Conservation (phyloP, 306 rosid genomes). For the Bauhinia variegata region DNA sequence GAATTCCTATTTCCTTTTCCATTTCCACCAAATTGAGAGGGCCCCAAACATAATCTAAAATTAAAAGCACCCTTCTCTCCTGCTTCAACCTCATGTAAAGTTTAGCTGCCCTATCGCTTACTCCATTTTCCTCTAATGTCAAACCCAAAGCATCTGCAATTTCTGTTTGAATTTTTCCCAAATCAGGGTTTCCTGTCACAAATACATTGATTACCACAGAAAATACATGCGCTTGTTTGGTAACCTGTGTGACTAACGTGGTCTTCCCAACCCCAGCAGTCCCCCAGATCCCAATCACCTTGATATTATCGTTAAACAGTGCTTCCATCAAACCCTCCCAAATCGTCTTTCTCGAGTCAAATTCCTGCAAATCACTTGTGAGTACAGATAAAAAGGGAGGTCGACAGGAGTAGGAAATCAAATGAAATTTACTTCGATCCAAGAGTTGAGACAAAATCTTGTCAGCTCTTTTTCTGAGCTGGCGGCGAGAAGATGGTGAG, state of each 20-base stretch:
- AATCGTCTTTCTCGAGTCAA: fast-evolving
- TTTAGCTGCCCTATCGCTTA: neutral
- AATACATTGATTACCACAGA: fast-evolving
- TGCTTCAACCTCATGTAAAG: neutral
- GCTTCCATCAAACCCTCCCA: fast-evolving
- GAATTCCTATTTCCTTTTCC: neutral
- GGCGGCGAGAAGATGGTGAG: no score
- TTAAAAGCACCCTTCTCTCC: neutral
- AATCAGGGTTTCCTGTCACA: neutral
- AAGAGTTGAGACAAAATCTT: no score
- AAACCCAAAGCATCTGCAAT: neutral
- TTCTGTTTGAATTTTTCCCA: neutral
- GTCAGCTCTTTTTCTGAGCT: no score
- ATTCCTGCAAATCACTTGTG: neutral
- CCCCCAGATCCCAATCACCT: fast-evolving
- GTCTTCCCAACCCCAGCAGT: neutral
- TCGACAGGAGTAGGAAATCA: no score
- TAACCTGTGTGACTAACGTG: neutral
- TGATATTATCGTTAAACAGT: neutral
- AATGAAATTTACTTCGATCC: no score
- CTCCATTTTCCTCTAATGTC: neutral
- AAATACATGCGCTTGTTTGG: neutral
- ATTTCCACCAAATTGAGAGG: neutral
- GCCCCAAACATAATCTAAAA: neutral
- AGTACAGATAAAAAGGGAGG: neutral